These are phyloP conservation scores for Forsythia suspensa DNA, from an alignment of 257 asterid species.

Conservation along the genomic window DNA sequence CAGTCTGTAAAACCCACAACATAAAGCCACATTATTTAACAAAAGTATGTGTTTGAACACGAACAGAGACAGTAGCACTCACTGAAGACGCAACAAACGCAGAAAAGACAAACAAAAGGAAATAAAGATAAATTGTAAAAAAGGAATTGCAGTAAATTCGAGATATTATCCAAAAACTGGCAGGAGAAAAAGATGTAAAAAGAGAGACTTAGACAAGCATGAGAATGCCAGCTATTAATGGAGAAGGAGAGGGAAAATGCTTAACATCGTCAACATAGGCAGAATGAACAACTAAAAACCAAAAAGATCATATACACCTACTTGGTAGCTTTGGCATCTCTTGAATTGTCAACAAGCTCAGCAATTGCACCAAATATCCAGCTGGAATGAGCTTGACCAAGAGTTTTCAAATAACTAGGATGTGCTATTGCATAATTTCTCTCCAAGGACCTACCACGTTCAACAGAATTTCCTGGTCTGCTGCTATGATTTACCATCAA, in stretches of 20 bases:
- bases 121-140: not conserved
- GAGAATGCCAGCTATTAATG: not conserved
- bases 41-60: conserved; percentile 15
- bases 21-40: conserved; percentile 17
- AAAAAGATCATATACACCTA: conserved; percentile 34
- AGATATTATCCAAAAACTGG: not conserved
- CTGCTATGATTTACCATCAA: conserved; percentile 28
- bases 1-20: conserved; percentile 44
- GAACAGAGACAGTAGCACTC: not conserved
- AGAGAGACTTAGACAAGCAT: not conserved
- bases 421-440: conserved; percentile 57
- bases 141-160: not conserved
- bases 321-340: conserved; percentile 82
- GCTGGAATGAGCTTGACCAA: conserved; percentile 81
- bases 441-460: conserved; percentile 20
- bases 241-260: not conserved
- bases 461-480: conserved; percentile 28
- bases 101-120: not conserved
- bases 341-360: conserved; percentile 79
- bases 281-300: not conserved
- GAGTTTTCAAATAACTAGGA: conserved; percentile 74
- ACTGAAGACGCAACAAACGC: not conserved
- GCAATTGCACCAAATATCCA: conserved; percentile 93
- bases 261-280: not conserved
- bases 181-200: not conserved